Conservation (phyloP, 2,329 filamentous ascomycete genomes). For the Colletotrichum theobromicola region DNA sequence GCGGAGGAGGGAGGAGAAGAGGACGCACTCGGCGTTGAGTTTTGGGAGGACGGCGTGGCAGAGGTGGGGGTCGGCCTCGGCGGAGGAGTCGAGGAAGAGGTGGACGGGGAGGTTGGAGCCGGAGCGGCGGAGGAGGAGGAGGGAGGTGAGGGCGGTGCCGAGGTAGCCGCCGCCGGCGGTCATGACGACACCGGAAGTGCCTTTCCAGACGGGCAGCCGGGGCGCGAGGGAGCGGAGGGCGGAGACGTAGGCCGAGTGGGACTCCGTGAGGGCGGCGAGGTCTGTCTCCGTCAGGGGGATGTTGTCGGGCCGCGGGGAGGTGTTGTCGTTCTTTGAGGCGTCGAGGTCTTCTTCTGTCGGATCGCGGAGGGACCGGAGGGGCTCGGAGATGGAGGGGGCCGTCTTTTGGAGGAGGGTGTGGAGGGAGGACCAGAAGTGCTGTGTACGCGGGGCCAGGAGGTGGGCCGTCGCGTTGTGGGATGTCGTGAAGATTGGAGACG, state of each 20-base stretch:
- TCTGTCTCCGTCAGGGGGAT: not conserved
- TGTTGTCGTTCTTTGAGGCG: not conserved
- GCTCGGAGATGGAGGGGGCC: not conserved
- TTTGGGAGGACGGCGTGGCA: slow-evolving; percentile 34
- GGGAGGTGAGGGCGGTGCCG: slow-evolving; percentile 52
- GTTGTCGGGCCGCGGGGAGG: slow-evolving; percentile 18
- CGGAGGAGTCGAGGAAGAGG: slow-evolving; percentile 37
- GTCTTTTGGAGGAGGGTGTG: not conserved
- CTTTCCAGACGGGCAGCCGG: slow-evolving; percentile 33
- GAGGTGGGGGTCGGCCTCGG: slow-evolving; percentile 32
- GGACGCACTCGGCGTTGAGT: slow-evolving; percentile 36
- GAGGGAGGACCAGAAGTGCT: slow-evolving; percentile 15
- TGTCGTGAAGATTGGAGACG: not conserved
- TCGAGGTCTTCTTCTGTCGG: slow-evolving; percentile 10
- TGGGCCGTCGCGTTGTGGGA: not conserved
- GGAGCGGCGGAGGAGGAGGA: slow-evolving; percentile 56
- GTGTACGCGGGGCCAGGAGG: slow-evolving; percentile 7
- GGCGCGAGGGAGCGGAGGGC: slow-evolving; percentile 31
- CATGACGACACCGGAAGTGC: slow-evolving; percentile 53
- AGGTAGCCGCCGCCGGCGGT: slow-evolving; percentile 53
- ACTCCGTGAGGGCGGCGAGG: not conserved
- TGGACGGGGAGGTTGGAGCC: slow-evolving; percentile 54
- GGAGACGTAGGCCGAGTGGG: slow-evolving; percentile 34
- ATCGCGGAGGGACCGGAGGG: not conserved
- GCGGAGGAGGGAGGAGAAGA: slow-evolving; percentile 31